Conservation (phyloP, 106 monocot species). For the Agapanthus africanus region DNA sequence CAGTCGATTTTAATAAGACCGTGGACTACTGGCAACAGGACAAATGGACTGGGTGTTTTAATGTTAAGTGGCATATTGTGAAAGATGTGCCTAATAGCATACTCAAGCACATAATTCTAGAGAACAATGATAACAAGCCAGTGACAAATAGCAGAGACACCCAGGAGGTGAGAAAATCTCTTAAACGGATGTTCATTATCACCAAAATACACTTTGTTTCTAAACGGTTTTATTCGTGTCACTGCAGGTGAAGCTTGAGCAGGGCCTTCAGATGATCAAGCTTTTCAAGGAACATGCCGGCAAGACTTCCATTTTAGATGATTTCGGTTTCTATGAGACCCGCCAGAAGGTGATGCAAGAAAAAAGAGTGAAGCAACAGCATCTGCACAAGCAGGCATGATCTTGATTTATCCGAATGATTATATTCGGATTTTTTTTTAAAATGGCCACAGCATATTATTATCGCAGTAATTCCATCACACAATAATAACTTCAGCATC, state of each 20-base stretch:
- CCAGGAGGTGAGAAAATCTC: conserved; percentile 54
- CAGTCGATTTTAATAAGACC: conserved; percentile 88
- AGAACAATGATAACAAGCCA: conserved; percentile 90
- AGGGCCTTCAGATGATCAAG: conserved; percentile 33
- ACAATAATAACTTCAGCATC: no score
- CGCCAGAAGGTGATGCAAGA: conserved; percentile 29
- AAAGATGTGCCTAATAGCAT: conserved; percentile 90
- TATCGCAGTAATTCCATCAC: no score
- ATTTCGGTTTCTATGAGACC: conserved; percentile 30
- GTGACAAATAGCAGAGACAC: conserved; percentile 97
- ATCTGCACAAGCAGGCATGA: conserved; percentile 24
- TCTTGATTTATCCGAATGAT: not conserved
- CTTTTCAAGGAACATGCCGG: conserved; percentile 32
- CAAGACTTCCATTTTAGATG: conserved; percentile 35
- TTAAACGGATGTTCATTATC: no score
- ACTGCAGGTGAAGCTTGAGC: conserved; percentile 29
- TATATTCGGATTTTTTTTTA: no score
- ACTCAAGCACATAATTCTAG: conserved; percentile 73
- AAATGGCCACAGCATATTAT: no score
- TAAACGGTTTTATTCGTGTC: not conserved
- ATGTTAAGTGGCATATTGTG: conserved; percentile 93
- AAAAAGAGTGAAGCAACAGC: conserved; percentile 30
- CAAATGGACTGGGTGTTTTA: conserved; percentile 90
- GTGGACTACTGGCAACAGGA: conserved; percentile 95
- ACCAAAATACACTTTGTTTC: not conserved